Conservation (phyloP, 2,329 filamentous ascomycete genomes). For the Thyridium curvatum region DNA sequence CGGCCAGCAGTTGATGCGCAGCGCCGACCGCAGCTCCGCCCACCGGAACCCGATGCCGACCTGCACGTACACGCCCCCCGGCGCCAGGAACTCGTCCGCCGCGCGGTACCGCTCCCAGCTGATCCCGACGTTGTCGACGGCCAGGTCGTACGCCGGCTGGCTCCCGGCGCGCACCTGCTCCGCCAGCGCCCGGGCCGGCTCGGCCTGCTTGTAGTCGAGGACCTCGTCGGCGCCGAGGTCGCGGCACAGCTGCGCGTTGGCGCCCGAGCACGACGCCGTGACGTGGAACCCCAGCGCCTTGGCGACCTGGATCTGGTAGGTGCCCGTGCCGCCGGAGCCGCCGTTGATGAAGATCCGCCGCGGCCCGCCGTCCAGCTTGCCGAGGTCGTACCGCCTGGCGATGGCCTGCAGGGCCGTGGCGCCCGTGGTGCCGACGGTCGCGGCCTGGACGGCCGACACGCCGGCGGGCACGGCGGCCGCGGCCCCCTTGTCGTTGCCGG, state of each 20-base stretch:
- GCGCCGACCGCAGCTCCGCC: neutral
- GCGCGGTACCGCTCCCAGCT: slow-evolving; percentile 13
- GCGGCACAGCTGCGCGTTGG: slow-evolving; percentile 23
- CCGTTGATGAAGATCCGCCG: slow-evolving; percentile 25
- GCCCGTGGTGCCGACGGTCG: slow-evolving; percentile 13
- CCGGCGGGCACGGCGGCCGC: slow-evolving; percentile 7
- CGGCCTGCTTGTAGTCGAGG: slow-evolving; percentile 23
- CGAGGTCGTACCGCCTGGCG: neutral
- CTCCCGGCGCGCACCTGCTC: neutral
- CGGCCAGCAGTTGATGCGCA: slow-evolving; percentile 9
- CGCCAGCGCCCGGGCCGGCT: slow-evolving; percentile 10
- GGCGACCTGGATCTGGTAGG: slow-evolving; percentile 29
- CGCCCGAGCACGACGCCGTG: slow-evolving; percentile 24
- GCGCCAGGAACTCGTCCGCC: slow-evolving; percentile 10
- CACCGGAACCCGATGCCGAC: slow-evolving; percentile 7
- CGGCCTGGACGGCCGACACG: slow-evolving; percentile 12
- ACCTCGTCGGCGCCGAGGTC: slow-evolving; percentile 27
- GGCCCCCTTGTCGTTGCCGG: neutral
- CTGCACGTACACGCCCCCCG: slow-evolving; percentile 12
- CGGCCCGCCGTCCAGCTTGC: slow-evolving; percentile 3
- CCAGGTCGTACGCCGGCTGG: slow-evolving; percentile 13
- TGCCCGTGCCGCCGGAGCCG: slow-evolving; percentile 27
- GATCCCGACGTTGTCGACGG: slow-evolving; percentile 18
- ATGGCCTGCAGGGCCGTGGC: slow-evolving; percentile 16
- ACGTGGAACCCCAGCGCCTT: slow-evolving; percentile 24